phyloP scores from a whole-genome alignment of 495 filamentous ascomycete species.

The Podospora pseudopauciseta region DNA sequence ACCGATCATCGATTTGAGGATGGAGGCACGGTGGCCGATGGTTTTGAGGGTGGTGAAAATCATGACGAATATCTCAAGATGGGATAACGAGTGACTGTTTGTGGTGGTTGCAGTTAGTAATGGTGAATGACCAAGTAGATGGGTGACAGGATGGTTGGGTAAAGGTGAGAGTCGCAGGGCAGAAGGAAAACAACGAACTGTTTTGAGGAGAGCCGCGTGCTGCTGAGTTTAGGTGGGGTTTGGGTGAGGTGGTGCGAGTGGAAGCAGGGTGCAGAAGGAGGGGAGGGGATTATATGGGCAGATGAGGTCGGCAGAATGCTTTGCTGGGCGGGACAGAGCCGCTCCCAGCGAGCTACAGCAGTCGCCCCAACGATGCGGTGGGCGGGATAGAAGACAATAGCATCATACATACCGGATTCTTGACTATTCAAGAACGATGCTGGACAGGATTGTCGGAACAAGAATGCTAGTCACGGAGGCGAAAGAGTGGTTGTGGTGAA shows the following conservation, averaged over 20 bases:
- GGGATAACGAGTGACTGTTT: conserved; percentile 1
- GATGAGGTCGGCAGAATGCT: not conserved
- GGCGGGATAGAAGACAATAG: not conserved
- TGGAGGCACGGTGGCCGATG: not conserved
- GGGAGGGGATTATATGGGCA: not conserved
- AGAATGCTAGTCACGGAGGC: not conserved
- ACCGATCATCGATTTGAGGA: not conserved
- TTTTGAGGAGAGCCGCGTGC: not conserved
- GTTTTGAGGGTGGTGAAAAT: not conserved
- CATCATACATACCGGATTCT: not conserved
- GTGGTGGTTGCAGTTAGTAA: not conserved
- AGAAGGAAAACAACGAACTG: not conserved
- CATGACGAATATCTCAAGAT: conserved; percentile 8
- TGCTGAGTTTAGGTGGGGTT: not conserved
- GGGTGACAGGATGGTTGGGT: not conserved
- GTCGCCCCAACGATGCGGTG: not conserved
- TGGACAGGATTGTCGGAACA: not conserved
- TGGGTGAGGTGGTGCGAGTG: not conserved
- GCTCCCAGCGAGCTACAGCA: no score
- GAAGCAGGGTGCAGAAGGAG: not conserved
- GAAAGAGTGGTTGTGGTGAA: conserved; percentile 1
- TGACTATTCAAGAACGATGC: not conserved
- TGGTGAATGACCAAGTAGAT: not conserved
- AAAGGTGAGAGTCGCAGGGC: not conserved
- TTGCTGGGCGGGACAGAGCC: not conserved